These are phyloP conservation scores for Solanum virginianum DNA, from an alignment of 257 asterid genomes.

Conservation along the genomic window DNA sequence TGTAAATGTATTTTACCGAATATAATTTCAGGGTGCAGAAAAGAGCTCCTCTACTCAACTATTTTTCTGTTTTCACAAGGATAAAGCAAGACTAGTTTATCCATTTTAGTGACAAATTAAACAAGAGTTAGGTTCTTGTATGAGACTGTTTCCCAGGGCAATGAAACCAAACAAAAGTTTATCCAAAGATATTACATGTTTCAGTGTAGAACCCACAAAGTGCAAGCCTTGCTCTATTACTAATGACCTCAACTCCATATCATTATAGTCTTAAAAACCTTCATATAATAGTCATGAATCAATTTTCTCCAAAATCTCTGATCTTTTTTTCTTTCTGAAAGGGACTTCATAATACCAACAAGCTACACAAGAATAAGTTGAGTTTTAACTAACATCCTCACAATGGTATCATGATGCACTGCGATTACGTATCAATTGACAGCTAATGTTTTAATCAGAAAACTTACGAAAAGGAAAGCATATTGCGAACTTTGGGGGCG, in stretches of 20 bases:
- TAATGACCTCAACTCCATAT: not conserved
- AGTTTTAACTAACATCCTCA: not conserved
- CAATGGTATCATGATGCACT: not conserved
- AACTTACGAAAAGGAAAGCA: conserved; percentile 95
- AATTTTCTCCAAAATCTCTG: not conserved
- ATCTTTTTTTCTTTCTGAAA: not conserved
- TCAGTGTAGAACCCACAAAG: not conserved
- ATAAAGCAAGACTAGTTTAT: not conserved
- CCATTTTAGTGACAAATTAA: not conserved
- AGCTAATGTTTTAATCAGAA: not conserved
- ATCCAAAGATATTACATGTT: not conserved
- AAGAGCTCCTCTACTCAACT: not conserved
- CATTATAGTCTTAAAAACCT: not conserved
- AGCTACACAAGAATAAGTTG: not conserved
- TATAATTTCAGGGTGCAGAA: not conserved
- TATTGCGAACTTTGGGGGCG: conserved; percentile 97
- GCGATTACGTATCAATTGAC: not conserved
- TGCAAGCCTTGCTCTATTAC: not conserved
- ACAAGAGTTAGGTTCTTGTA: not conserved
- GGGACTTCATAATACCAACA: not conserved
- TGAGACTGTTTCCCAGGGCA: not conserved
- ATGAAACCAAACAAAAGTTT: not conserved
- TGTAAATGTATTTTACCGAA: not conserved
- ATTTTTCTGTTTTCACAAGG: not conserved
- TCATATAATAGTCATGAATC: not conserved